These are phyloP conservation scores for Coleophoma crateriformis DNA, from an alignment of 2,329 filamentous ascomycete species.

Conservation along the genomic window DNA sequence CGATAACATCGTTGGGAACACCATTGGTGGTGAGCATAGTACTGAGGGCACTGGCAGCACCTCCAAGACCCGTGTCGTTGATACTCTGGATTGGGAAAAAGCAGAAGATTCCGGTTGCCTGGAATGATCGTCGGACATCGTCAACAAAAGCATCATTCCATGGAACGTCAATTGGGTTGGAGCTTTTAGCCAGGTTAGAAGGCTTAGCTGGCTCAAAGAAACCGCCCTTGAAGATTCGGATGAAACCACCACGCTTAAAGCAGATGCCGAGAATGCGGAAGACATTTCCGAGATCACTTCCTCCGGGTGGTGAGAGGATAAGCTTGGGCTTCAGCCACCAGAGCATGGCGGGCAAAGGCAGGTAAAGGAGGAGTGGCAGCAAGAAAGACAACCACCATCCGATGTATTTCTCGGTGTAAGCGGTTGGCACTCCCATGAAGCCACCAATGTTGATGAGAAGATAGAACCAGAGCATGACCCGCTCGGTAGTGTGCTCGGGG, in stretches of 20 bases:
- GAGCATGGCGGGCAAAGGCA: conserved; percentile 48
- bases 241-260: conserved; percentile 55
- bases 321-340: conserved; percentile 34
- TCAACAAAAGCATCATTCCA: conserved; percentile 81
- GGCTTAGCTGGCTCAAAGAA: conserved; percentile 69
- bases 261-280: conserved; percentile 35
- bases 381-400: conserved; percentile 43
- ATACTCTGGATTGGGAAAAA: conserved; percentile 39
- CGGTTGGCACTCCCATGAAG: conserved; percentile 35
- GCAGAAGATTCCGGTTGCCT: conserved; percentile 63
- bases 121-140: conserved; percentile 64
- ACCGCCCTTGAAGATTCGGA: conserved; percentile 47
- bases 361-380: conserved; percentile 53
- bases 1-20: conserved; percentile 72
- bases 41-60: conserved; percentile 41
- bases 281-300: conserved; percentile 40
- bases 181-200: conserved; percentile 45
- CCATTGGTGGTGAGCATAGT: conserved; percentile 62
- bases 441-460: conserved; percentile 65
- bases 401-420: conserved; percentile 38
- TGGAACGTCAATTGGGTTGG: conserved; percentile 64
- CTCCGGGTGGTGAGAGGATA: conserved; percentile 38
- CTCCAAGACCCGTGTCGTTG: conserved; percentile 39
- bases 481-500: conserved; percentile 49
- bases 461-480: conserved; percentile 49